Conservation (phyloP, 495 filamentous ascomycete genomes). For the Neurospora cerealis region DNA sequence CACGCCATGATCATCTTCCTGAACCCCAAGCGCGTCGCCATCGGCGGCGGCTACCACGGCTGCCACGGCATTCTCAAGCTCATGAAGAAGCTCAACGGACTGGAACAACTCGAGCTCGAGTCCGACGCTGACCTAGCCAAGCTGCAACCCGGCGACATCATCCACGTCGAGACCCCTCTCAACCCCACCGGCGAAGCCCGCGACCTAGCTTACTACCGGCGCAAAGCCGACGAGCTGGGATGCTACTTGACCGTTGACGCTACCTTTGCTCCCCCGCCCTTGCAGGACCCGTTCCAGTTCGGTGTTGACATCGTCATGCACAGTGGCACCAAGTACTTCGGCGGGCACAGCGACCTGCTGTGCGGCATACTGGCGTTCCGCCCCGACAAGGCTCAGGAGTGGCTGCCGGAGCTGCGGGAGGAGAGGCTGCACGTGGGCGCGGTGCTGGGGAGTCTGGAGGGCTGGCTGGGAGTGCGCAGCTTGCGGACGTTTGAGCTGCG, state of each 20-base stretch:
- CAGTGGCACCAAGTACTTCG: slow-evolving; percentile 88
- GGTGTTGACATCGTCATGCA: slow-evolving; percentile 87
- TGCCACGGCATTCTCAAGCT: slow-evolving; percentile 75
- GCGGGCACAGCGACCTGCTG: slow-evolving; percentile 85
- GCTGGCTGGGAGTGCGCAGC: slow-evolving; percentile 83
- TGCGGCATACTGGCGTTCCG: slow-evolving; percentile 69
- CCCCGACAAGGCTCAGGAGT: slow-evolving; percentile 28
- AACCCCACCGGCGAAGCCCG: slow-evolving; percentile 80
- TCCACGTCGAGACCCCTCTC: slow-evolving; percentile 86
- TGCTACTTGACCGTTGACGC: slow-evolving; percentile 76
- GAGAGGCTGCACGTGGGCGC: slow-evolving; percentile 70
- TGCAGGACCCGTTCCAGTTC: slow-evolving; percentile 73
- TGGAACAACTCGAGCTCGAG: slow-evolving; percentile 55
- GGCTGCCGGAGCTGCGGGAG: slow-evolving; percentile 43
- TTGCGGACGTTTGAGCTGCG: slow-evolving; percentile 79
- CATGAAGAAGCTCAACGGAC: slow-evolving; percentile 57
- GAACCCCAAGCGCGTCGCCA: slow-evolving; percentile 67
- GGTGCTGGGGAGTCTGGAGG: slow-evolving; percentile 84
- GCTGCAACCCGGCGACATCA: slow-evolving; percentile 64
- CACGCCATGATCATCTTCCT: slow-evolving; percentile 69
- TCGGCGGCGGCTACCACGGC: slow-evolving; percentile 84
- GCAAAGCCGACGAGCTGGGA: slow-evolving; percentile 59
- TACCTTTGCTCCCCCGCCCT: slow-evolving; percentile 84
- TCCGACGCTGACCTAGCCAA: slow-evolving; percentile 26
- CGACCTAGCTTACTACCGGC: slow-evolving; percentile 57